Base-by-base conservation (phyloP, 805 yeast species). In the Candida lessepsii region DNA sequence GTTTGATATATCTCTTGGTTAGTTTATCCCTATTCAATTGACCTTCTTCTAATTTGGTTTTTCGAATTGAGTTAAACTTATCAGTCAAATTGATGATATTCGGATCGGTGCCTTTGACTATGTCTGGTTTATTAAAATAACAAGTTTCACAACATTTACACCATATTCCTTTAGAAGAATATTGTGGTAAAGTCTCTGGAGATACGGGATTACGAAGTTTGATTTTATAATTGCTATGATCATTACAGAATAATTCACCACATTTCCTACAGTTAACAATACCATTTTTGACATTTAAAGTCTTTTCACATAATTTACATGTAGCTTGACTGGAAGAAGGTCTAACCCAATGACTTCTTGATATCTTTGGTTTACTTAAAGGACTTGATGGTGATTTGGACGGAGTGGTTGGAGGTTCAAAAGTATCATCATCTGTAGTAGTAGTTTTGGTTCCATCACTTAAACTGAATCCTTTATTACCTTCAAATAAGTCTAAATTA, bases 251-350 rank as follows among this genome's bases (percentile, higher is more conserved):
- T 13, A 88, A 57, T 18, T 67, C 53, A 0, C 96, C 96, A 62
- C 96, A 89, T 48, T 75, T 76, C 17, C 91, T 63, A 59, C 96
- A 86, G 56, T 87, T 83, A 5, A 78, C 76, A 2, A 72, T 59
- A 0, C 85, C 86, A 48, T 71, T 75, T 42, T 78, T 73, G 19
- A 76, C 63, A 36, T 63, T 71, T 27, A 83, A 61, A 4, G 44
- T 49, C 38, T 63, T 71, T 3, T 18, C 5, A 27, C 51, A 47
- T 8, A 29, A 20, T 23, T 45, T 43, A 20, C 56, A 52, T 1
- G 70, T 50, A 46, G 89, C 81, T 1, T 29, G 36, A 29, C 67
- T 75, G 16, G 44, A 27, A 0, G 65, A 39, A 5, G 80, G 78
- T 29, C 64, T 73, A 48, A 67, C 69, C 89, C 84, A 88, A 55